Base-by-base conservation (phyloP, 176 grass and related monocot genomes). In the maize (Zea mays) region DNA sequence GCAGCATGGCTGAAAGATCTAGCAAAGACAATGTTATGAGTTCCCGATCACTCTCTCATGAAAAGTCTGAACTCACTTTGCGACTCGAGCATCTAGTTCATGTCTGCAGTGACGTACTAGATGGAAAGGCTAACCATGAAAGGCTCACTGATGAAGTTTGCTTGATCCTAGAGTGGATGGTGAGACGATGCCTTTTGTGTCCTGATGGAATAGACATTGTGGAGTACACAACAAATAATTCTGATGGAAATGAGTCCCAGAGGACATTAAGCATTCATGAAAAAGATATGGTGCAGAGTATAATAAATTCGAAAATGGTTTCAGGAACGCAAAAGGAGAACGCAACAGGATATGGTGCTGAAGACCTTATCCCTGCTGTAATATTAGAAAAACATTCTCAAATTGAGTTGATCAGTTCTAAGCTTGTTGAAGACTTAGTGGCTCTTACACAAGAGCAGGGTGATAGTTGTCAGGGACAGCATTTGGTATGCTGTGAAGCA, bases 111-210 rank as follows among this genome's bases (percentile, higher is more conserved):
- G 81, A 85, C 49, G 27, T 85, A 66, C 55, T 87, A 48, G 10
- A 87, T 58, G 81, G 77, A 52, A 91, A 69, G 52, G 73, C 54
- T 81, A 76, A 82, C 69, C 77, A 82, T 78, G 52, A 58, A 38
- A 73, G 76, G 66, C 81, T 91, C 4, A 43, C 51, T 43, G 17
- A 60, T 78, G 81, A 85, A 70, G 40, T 87, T 67, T 67, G 58
- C 64, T 85, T 76, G 21, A 85, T 65, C 39, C 81, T 91, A 36
- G 77, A 87, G 68, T 87, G 81, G 73, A 81, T 82, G 34, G 49
- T 91, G 5, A 79, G 56, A 33, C 89, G 65, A 43, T 91, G 67
- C 6, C 54, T 88, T 71, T 75, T 69, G 8, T 79, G 45, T 79
- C 20, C 63, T 34, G 82, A 82, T 85, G 81, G 61, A 74, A 52